Evolutionary conservation across 306 rosid genomes (phyloP).

Genomic region (Prunus padus): DNA sequence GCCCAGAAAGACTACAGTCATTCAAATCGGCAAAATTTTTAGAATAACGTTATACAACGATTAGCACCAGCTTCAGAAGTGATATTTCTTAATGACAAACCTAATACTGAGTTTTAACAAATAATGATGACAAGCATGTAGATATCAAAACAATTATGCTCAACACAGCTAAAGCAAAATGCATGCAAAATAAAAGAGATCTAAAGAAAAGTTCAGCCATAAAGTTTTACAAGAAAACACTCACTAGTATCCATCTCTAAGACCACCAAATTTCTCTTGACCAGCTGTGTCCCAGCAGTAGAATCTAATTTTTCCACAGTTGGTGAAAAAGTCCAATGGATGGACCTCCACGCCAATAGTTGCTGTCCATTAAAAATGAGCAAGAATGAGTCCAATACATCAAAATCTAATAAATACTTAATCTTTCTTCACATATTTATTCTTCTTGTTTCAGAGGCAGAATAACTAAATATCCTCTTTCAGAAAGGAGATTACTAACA

Average conservation of each 20-base stretch:
- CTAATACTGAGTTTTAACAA: not conserved
- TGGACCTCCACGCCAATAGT: conserved; percentile 86
- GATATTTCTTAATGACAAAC: not conserved
- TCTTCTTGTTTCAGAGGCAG: not conserved
- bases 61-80: not conserved
- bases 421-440: not conserved
- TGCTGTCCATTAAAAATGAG: conserved; percentile 34
- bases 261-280: conserved; percentile 78
- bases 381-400: not conserved
- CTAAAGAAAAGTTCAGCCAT: not conserved
- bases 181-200: not conserved
- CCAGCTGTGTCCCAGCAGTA: conserved; percentile 90
- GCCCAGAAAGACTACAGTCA: not conserved
- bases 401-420: not conserved
- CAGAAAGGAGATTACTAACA: not conserved
- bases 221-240: not conserved
- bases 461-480: not conserved
- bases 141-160: not conserved
- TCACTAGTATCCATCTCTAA: conserved; percentile 73
- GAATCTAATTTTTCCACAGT: conserved; percentile 73
- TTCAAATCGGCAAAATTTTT: too few species aligned
- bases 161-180: not conserved
- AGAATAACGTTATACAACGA: not conserved
- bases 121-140: not conserved
- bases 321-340: conserved; percentile 72